These are phyloP conservation scores for Hypocrella siamensis DNA, from an alignment of 2,329 filamentous ascomycete species.

Conservation along the genomic window DNA sequence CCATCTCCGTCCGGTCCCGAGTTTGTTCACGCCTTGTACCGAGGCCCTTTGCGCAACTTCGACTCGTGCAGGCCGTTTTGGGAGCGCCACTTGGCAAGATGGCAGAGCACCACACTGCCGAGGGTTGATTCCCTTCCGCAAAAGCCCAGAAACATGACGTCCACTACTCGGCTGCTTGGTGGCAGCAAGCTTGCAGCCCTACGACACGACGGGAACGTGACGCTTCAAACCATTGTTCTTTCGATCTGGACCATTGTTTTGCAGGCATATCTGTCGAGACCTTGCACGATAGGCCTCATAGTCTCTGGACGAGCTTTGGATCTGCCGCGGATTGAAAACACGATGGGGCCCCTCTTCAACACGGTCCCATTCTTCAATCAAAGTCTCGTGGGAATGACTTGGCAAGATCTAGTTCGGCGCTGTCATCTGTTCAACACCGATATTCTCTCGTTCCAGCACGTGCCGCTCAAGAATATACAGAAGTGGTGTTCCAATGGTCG, in stretches of 20 bases:
- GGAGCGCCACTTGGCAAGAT: constrained; percentile 35
- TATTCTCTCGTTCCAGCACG: constrained; percentile 53
- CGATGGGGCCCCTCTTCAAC: constrained; percentile 80
- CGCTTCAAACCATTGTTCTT: constrained; percentile 65
- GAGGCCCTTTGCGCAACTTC: constrained; percentile 48
- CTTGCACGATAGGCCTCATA: constrained; percentile 53
- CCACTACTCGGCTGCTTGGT: constrained; percentile 12
- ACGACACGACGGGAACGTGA: constrained; percentile 49
- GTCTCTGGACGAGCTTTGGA: constrained; percentile 64
- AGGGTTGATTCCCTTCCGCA: constrained; percentile 2
- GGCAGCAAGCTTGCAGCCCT: constrained; percentile 31
- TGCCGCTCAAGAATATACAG: constrained; percentile 61
- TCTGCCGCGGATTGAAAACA: constrained; percentile 45
- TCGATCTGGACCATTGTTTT: constrained; percentile 56
- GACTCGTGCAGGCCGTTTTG: constrained; percentile 44
- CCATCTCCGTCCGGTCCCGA: constrained; percentile 22
- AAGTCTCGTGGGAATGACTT: constrained; percentile 29
- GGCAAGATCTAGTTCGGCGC: constrained; percentile 40
- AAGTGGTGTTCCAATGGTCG: constrained; percentile 55
- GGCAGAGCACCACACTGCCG: constrained; percentile 5
- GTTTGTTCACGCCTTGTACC: constrained; percentile 52
- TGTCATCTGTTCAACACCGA: constrained; percentile 59
- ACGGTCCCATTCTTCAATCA: constrained; percentile 58
- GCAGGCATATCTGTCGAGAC: constrained; percentile 27
- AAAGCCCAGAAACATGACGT: constrained; percentile 4